Percentiles rank a stretch among this genome's conserved stretches.
These are phyloP conservation scores for Auricularia auricula-judae DNA, from an alignment of 768 basidiomycete species.

Conservation along the genomic window DNA sequence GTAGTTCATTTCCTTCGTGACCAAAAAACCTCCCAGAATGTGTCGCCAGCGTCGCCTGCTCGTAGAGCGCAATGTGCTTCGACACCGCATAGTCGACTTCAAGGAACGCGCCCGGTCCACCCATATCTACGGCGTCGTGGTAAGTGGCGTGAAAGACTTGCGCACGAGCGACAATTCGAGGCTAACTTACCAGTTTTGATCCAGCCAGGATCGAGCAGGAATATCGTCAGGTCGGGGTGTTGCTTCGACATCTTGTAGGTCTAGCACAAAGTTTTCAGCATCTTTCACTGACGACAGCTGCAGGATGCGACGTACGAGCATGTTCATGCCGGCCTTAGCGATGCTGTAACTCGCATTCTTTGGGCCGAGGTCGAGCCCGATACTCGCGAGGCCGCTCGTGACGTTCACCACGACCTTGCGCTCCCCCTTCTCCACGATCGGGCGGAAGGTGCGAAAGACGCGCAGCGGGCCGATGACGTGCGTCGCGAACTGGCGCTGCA, in stretches of 20 bases:
- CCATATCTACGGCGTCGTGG: slow-evolving; percentile 20
- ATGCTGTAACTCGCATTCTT: slow-evolving; percentile 24
- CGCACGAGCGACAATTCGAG: neutral
- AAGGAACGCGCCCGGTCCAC: slow-evolving; percentile 18
- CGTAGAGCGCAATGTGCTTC: slow-evolving; percentile 18
- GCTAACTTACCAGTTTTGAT: slow-evolving; percentile 24
- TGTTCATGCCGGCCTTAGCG: slow-evolving; percentile 28
- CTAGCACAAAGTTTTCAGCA: slow-evolving; percentile 9
- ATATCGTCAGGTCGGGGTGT: slow-evolving; percentile 20
- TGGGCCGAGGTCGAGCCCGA: slow-evolving; percentile 19
- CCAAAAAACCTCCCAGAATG: slow-evolving; percentile 22
- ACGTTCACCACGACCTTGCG: slow-evolving; percentile 27
- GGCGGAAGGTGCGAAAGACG: slow-evolving; percentile 22
- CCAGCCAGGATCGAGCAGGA: slow-evolving; percentile 28
- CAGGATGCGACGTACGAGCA: slow-evolving; percentile 21
- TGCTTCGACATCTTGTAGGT: slow-evolving; percentile 27
- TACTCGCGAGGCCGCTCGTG: slow-evolving; percentile 21
- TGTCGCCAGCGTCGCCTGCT: slow-evolving; percentile 10
- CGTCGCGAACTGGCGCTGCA: slow-evolving; percentile 15
- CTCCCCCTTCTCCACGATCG: slow-evolving; percentile 20
- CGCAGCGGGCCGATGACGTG: slow-evolving; percentile 27
- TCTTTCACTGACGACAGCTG: neutral
- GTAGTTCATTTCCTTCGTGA: slow-evolving; percentile 19
- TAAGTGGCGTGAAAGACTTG: neutral
- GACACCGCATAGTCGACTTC: slow-evolving; percentile 22